phyloP scores from a whole-genome alignment of 345 rosid genomes.

The Brassica juncea region DNA sequence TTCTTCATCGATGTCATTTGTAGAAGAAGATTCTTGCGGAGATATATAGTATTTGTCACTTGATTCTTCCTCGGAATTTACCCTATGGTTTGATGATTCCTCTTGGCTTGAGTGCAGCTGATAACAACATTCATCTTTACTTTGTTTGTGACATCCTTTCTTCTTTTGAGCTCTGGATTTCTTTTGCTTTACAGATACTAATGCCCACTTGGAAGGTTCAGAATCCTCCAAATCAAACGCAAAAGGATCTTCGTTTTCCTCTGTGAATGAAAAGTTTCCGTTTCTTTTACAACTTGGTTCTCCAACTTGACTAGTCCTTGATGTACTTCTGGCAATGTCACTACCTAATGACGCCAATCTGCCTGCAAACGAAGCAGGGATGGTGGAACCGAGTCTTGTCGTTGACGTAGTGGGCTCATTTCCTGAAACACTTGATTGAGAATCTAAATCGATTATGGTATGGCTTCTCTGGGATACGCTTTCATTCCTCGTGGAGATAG shows the following conservation, averaged over 20 bases:
- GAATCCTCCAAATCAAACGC: slow-evolving; percentile 81
- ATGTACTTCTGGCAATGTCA: slow-evolving; percentile 42
- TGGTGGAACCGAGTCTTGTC: slow-evolving; percentile 53
- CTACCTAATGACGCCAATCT: slow-evolving; percentile 45
- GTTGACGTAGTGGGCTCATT: slow-evolving; percentile 47
- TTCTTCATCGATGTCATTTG: slow-evolving; percentile 53
- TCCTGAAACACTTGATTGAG: slow-evolving; percentile 50
- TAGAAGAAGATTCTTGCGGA: slow-evolving; percentile 45
- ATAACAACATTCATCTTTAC: slow-evolving; percentile 43
- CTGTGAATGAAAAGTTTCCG: slow-evolving; percentile 40
- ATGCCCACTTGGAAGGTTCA: slow-evolving; percentile 75
- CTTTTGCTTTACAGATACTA: slow-evolving; percentile 53
- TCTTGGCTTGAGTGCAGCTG: slow-evolving; percentile 46
- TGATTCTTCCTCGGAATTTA: slow-evolving; percentile 42
- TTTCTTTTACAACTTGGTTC: slow-evolving; percentile 40
- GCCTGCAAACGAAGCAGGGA: slow-evolving; percentile 52
- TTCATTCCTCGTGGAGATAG: slow-evolving; percentile 39
- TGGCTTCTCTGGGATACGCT: slow-evolving; percentile 43
- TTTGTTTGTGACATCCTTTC: slow-evolving; percentile 40
- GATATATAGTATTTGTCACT: slow-evolving; percentile 42
- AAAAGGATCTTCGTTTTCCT: slow-evolving; percentile 72
- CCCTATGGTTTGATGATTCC: slow-evolving; percentile 49
- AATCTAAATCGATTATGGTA: slow-evolving; percentile 42
- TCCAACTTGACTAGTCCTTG: slow-evolving; percentile 42
- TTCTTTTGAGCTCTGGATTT: slow-evolving; percentile 43